Conservation (phyloP, 176 grass and related monocot genomes). For the Carex myosuroides region DNA sequence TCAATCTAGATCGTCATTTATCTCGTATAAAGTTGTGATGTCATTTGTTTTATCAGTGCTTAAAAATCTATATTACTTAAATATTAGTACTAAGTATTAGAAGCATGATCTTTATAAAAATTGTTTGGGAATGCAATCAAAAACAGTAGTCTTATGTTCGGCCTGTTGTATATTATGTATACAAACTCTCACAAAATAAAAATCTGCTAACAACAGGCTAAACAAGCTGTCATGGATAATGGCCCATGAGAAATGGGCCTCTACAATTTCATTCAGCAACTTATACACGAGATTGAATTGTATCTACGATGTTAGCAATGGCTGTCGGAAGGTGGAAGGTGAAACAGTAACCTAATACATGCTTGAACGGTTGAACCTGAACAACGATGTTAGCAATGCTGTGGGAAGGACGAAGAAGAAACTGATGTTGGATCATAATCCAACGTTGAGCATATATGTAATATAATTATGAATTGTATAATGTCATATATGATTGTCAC, state of each 20-base stretch:
- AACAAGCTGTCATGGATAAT: neutral
- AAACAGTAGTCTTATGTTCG: neutral
- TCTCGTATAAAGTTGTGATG: neutral
- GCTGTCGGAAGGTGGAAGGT: neutral
- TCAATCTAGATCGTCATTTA: neutral
- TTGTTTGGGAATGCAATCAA: neutral
- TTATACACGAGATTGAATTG: neutral
- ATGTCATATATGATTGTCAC: too few species aligned
- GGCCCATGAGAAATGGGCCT: neutral
- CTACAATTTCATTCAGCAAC: neutral
- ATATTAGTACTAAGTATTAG: neutral
- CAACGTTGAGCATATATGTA: too few species aligned
- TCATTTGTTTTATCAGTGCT: neutral
- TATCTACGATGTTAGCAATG: neutral
- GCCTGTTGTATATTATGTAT: neutral
- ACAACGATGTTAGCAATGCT: neutral
- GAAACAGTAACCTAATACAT: too few species aligned
- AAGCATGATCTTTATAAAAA: neutral
- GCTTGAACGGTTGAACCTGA: too few species aligned
- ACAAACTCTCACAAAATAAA: neutral
- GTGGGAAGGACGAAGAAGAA: slow-evolving; percentile 4
- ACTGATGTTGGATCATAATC: neutral
- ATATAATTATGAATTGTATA: too few species aligned
- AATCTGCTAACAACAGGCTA: neutral
- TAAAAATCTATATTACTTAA: neutral